Base-by-base conservation (phyloP, 2,329 filamentous ascomycete species). In the Ophiocordyceps camponoti-floridani region DNA sequence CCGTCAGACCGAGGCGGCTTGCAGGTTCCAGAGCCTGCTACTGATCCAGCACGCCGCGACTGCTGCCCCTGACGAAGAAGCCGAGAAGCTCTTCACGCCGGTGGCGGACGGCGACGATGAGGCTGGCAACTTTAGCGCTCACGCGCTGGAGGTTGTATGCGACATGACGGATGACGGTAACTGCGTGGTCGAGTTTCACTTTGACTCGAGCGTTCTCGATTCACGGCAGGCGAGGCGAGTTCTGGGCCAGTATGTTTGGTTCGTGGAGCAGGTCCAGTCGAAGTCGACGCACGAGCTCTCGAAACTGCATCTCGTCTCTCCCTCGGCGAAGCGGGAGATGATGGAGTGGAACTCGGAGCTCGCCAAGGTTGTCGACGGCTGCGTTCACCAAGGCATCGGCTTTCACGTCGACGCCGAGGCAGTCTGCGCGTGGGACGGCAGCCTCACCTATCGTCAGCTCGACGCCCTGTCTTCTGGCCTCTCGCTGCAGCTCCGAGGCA, bases 1-100 rank as follows among this genome's bases (percentile, higher is more conserved):
- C 49, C 57, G 63, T 1, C 70, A 74, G 45, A 64, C 67, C 4
- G 61, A 66, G n/a, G 61, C 70, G 47, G 71, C 72, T 3, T 74
- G 70, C 50, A 65, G 69, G 45, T 64, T 73, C 43, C 65, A 67
- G 12, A 73, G 38, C 13, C 18, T 47, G 10, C 30, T 47, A 2
- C 30, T 47, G 13, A 38, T 47, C 26, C 46, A 47, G 30, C 46
- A 43, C n/a, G 26, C 40, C 23, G 37, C 40, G 13, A 10, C 30
- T 19, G 8, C 16, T 12, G 23, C 23, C 23, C 18, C 26, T 11
- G 7, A 30, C 9, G 35, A 38, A 16, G 35, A 38, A 10, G n/a
- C 19, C 3, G 35, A 4, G 1, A 26, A 38, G 2, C 30, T 47
- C 1, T 42, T 45, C 6, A 19, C 40, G 13, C 35, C 35, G 12